phyloP scores from a whole-genome alignment of 2,329 filamentous ascomycete species.

The Penicillium hesseltinei region DNA sequence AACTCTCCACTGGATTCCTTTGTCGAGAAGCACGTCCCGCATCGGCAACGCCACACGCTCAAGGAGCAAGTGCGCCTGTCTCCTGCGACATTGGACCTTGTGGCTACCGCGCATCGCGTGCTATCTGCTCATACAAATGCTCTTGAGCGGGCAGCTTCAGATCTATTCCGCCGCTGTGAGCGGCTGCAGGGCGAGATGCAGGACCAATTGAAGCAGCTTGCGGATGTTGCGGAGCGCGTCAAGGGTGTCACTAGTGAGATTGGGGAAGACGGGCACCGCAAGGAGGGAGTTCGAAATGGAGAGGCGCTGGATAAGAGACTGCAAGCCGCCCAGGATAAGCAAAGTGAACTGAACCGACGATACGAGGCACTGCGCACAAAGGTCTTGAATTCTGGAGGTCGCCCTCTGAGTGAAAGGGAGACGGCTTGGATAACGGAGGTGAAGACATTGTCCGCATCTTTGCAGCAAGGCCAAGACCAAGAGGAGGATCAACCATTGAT shows the following conservation, averaged over 20 bases:
- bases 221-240: conserved; percentile 47
- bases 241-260: conserved; percentile 42
- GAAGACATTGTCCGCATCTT: conserved; percentile 36
- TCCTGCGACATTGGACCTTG: conserved; percentile 48
- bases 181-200: conserved; percentile 48
- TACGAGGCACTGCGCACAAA: conserved; percentile 47
- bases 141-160: conserved; percentile 49
- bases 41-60: conserved; percentile 43
- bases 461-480: conserved; percentile 27
- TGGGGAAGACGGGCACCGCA: conserved; percentile 36
- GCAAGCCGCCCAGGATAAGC: conserved; percentile 40
- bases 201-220: conserved; percentile 47
- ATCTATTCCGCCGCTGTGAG: conserved; percentile 54
- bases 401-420: conserved; percentile 48
- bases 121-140: conserved; percentile 47
- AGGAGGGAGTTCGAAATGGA: conserved; percentile 32
- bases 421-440: conserved; percentile 47
- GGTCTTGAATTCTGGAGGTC: conserved; percentile 43
- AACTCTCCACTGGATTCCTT: conserved; percentile 41
- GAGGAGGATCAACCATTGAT: conserved; percentile 29
- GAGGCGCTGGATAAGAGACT: conserved; percentile 42
- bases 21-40: conserved; percentile 43
- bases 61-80: conserved; percentile 49
- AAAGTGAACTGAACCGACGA: conserved; percentile 41
- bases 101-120: conserved; percentile 48